A percentile compares a stretch with the other conserved stretches of the same genome.
These are phyloP conservation scores for Cutaneotrichosporon mucoides DNA, from an alignment of 1,284 basidiomycete genomes.

Conservation along the genomic window DNA sequence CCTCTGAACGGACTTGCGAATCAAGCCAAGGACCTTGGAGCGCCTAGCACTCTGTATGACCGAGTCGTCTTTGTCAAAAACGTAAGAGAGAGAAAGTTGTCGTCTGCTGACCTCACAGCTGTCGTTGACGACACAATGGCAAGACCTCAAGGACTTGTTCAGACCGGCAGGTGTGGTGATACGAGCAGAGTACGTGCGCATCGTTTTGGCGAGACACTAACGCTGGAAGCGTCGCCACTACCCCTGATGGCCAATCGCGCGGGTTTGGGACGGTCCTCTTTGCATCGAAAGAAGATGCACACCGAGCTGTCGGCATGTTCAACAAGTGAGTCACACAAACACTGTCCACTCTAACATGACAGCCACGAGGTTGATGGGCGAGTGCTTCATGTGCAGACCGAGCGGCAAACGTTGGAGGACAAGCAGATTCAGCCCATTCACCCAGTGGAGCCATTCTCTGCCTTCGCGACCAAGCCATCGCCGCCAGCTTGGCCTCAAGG, in stretches of 20 bases:
- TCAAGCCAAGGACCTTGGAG: constrained; percentile 36
- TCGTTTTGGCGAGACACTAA: not conserved
- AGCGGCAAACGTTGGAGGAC: constrained; percentile 30
- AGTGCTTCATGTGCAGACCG: constrained; percentile 41
- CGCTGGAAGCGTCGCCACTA: constrained; percentile 61
- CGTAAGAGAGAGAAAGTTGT: constrained; percentile 39
- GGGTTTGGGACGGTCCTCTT: constrained; percentile 87
- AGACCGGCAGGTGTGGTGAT: constrained; percentile 80
- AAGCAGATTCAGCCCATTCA: constrained; percentile 20
- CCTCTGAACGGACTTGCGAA: constrained; percentile 34
- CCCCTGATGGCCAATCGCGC: constrained; percentile 75
- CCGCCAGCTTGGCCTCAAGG: constrained; percentile 8
- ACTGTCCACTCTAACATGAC: not conserved
- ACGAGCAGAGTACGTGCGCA: constrained; percentile 61
- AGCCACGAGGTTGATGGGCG: constrained; percentile 44
- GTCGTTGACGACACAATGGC: constrained; percentile 97
- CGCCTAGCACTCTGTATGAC: constrained; percentile 39
- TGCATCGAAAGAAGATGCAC: constrained; percentile 76
- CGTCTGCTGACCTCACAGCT: constrained; percentile 55
- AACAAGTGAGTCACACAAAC: constrained; percentile 61
- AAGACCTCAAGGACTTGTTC: constrained; percentile 91
- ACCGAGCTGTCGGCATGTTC: constrained; percentile 76
- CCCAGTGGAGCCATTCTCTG: constrained; percentile 17
- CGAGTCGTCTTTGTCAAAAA: constrained; percentile 66
- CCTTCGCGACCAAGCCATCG: constrained; percentile 10